Conservation (phyloP, 768 basidiomycete genomes). For the Pleurotus djamor region DNA sequence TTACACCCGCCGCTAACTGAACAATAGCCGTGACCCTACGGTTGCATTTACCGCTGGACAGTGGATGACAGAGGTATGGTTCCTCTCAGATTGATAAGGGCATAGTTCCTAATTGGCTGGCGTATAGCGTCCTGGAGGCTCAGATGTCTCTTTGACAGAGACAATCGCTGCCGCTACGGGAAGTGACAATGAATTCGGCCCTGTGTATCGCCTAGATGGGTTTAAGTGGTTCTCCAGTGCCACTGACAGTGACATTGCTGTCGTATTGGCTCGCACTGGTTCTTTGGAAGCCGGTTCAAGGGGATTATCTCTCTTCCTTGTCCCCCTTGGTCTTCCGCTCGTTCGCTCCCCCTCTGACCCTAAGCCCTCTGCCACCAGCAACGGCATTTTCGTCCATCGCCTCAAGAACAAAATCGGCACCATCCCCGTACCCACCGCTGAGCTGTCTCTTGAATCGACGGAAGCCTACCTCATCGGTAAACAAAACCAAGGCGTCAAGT, state of each 20-base stretch:
- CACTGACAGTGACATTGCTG: conserved; percentile 69
- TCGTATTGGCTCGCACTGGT: conserved; percentile 76
- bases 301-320: conserved; percentile 70
- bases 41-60: conserved; percentile 72
- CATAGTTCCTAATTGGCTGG: conserved; percentile 31
- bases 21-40: conserved; percentile 54
- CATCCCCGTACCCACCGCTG: conserved; percentile 71
- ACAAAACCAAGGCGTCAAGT: conserved; percentile 59
- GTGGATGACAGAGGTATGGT: conserved; percentile 77
- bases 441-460: conserved; percentile 58
- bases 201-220: conserved; percentile 58
- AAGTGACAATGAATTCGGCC: conserved; percentile 36
- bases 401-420: conserved; percentile 83
- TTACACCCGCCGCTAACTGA: not conserved
- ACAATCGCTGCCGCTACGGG: conserved; percentile 48
- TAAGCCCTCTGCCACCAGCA: conserved; percentile 45
- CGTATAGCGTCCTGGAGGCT: conserved; percentile 63
- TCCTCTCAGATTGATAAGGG: conserved; percentile 14
- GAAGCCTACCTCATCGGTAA: conserved; percentile 64
- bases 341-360: conserved; percentile 38
- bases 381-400: conserved; percentile 68
- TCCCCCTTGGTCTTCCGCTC: conserved; percentile 62
- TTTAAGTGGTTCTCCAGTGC: conserved; percentile 89
- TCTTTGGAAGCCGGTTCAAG: conserved; percentile 52
- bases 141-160: conserved; percentile 74